Percentiles rank a stretch among this genome's conserved stretches.
Evolutionary conservation across 768 basidiomycete species (phyloP).

Genomic region (Megacollybia marginata): DNA sequence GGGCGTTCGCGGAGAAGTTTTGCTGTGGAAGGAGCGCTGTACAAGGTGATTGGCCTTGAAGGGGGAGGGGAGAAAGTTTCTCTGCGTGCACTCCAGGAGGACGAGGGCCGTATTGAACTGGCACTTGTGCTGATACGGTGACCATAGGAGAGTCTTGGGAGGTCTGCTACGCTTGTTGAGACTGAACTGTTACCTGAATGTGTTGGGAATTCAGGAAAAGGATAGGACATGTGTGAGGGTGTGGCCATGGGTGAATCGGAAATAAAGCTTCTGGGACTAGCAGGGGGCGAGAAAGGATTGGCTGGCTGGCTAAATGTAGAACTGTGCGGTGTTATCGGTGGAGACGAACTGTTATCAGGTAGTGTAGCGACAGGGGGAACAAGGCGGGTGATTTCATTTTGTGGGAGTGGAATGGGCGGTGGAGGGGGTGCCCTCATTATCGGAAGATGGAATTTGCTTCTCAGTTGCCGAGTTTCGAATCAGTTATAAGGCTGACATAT

Average conservation of each 20-base stretch:
- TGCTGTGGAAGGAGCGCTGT: constrained; percentile 37
- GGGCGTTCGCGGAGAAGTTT: constrained; percentile 35
- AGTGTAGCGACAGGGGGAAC: too few relatives aligned
- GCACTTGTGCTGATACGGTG: constrained; percentile 27
- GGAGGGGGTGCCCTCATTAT: too few relatives aligned
- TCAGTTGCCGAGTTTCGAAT: too few relatives aligned
- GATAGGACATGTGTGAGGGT: constrained; percentile 19
- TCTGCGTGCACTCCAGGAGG: constrained; percentile 35
- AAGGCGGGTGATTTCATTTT: too few relatives aligned
- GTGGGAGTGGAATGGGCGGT: too few relatives aligned
- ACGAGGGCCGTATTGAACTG: constrained; percentile 16
- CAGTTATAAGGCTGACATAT: too few relatives aligned
- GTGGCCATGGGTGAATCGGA: constrained; percentile 18
- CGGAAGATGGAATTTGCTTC: too few relatives aligned
- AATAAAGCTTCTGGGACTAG: constrained; percentile 39
- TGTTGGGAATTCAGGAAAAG: constrained; percentile 27
- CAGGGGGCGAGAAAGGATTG: constrained; percentile 49
- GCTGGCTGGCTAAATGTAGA: constrained; percentile 22
- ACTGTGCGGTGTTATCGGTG: constrained; percentile 35
- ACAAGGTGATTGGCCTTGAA: constrained; percentile 47
- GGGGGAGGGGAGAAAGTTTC: constrained; percentile 56
- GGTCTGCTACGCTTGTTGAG: constrained; percentile 34
- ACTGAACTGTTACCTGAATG: constrained; percentile 29
- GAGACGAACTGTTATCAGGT: constrained; percentile 9
- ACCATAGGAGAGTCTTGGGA: constrained; percentile 32